Conservation (phyloP, 169 alveolate genomes). For the Plasmodium knowlesi region DNA sequence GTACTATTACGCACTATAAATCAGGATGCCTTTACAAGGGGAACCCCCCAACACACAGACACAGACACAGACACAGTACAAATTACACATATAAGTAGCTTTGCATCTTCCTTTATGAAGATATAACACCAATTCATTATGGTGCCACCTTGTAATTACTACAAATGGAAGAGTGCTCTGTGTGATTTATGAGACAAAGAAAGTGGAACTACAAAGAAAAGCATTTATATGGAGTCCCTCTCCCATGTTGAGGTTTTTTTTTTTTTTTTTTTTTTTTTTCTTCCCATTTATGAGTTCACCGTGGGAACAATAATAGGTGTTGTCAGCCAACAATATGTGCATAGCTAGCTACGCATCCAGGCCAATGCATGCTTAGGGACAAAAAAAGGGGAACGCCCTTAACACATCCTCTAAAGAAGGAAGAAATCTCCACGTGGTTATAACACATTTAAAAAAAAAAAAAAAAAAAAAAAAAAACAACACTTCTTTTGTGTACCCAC, state of each 20-base stretch:
- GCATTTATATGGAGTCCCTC: neutral
- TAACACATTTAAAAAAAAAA: neutral
- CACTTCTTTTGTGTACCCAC: neutral
- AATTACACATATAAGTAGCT: neutral
- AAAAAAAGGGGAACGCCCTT: neutral
- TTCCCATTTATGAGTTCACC: neutral
- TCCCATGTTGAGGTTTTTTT: neutral
- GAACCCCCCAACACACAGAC: too few relatives aligned
- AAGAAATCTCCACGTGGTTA: neutral
- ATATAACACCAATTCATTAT: neutral
- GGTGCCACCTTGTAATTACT: neutral
- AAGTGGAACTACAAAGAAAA: neutral
- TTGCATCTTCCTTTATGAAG: neutral
- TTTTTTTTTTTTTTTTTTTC: too few relatives aligned
- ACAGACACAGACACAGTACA: neutral
- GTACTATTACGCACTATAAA: too few relatives aligned
- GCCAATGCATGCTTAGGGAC: neutral
- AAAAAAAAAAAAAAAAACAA: neutral
- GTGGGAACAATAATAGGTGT: neutral
- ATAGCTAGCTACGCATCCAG: neutral
- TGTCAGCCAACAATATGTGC: neutral
- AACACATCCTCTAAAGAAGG: neutral
- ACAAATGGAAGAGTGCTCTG: neutral
- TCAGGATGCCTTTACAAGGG: neutral
- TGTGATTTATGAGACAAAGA: neutral